Base-by-base conservation (phyloP, 768 basidiomycete genomes). In the Suillus clintonianus region DNA sequence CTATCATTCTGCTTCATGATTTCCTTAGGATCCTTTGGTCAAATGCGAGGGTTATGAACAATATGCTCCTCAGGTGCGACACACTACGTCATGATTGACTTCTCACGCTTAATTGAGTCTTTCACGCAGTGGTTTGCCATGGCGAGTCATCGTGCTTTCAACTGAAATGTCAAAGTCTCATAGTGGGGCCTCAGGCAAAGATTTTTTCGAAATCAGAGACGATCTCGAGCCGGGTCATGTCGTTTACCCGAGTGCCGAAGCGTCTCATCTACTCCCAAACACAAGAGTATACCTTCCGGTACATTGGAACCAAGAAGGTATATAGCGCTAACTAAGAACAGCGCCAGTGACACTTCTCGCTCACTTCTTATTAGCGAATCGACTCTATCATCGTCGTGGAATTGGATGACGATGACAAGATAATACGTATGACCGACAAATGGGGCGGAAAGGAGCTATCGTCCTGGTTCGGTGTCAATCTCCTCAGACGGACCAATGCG, bases 381-480 rank as follows among this genome's bases (percentile, higher is more conserved):
- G 80, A 85, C 43, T 91, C 89, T 1, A 80, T 90, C 41, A 78
- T 90, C 27, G 71, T 82, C 10, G 84, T 90, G 5, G 87, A 90
- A 64, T 73, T 91, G 59, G 88, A 90, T 69, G 86, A 87, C 5
- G 75, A 88, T 53, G 83, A 87, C 63, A 87, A 82, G 76, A 89
- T 91, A 56, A 74, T 81, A 5, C 79, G 79, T 36, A 72, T 90
- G 63, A 78, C 83, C 39, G 87, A 90, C 64, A 83, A 86, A 67
- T 86, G 88, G 84, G 73, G 81, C 45, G 89, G 89, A 30, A 78
- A 83, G 50, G 81, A 84, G 19, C 75, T 82, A 27, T 83, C 87
- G 19, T 79, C 77, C 1, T 74, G 80, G 64, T 85, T 79, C 70
- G 85, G 84, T 27, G 75, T 82, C 13, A 71, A 79, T 42, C 72